Conservation (phyloP, 176 grass and related monocot genomes). For the Lolium perenne region DNA sequence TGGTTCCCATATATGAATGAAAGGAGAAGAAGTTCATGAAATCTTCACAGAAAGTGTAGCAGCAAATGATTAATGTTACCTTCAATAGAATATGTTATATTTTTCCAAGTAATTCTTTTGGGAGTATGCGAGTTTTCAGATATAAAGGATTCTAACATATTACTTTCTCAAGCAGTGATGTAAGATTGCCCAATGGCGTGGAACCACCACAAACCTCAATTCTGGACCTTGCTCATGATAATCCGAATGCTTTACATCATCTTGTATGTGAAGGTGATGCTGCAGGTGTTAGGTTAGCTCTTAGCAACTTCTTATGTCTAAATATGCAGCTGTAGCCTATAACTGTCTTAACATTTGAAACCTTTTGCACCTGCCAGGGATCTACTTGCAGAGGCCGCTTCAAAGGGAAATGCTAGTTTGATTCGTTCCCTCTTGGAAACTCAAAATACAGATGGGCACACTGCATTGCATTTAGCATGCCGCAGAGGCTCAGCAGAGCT, state of each 20-base stretch:
- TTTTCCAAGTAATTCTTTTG: constrained; percentile 35
- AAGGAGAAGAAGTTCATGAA: constrained; percentile 19
- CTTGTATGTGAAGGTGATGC: constrained; percentile 85
- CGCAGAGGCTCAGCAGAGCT: constrained; percentile 83
- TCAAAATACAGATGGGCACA: constrained; percentile 84
- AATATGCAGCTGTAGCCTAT: constrained; percentile 20
- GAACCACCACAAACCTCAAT: constrained; percentile 72
- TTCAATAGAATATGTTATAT: constrained; percentile 35
- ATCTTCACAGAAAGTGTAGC: constrained; percentile 29
- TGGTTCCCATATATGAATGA: neutral
- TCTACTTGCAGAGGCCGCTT: constrained; percentile 83
- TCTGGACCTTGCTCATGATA: constrained; percentile 69
- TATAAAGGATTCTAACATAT: constrained; percentile 36
- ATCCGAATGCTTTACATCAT: constrained; percentile 89
- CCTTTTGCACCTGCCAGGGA: constrained; percentile 57
- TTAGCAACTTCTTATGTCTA: constrained; percentile 28
- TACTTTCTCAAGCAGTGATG: constrained; percentile 71
- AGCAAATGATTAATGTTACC: neutral
- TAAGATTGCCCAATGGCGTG: constrained; percentile 55
- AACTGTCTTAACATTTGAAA: constrained; percentile 17
- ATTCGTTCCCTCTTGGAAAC: constrained; percentile 85
- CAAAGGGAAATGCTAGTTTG: constrained; percentile 60
- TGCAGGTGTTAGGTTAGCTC: constrained; percentile 71
- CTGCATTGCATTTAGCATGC: constrained; percentile 94
- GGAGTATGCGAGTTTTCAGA: constrained; percentile 19